A percentile compares a stretch with the other conserved stretches of the same genome.
Evolutionary conservation across 495 filamentous ascomycete species (phyloP).

Genomic region (Thermochaetoides thermophila): DNA sequence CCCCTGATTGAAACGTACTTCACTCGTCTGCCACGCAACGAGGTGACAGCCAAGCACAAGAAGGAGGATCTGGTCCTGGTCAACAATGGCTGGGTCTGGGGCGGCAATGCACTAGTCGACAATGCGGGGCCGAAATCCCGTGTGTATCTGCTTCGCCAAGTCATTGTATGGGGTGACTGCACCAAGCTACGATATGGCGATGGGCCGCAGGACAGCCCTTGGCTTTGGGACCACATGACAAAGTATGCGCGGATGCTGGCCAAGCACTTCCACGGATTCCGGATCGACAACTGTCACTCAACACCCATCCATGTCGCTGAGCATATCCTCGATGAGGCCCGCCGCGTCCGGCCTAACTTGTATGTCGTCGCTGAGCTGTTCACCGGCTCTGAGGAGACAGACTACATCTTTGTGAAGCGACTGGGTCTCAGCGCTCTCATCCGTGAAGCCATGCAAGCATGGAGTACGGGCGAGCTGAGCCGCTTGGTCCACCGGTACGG

Average conservation of each 20-base stretch:
- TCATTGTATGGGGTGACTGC: conserved; percentile 97
- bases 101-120: conserved; percentile 81
- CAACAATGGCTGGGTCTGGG: conserved; percentile 99
- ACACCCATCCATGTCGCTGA: conserved; percentile 88
- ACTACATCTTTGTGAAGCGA: conserved; percentile 87
- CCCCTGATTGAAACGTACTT: conserved; percentile 95
- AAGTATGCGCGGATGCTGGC: conserved; percentile 86
- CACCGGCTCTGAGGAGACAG: conserved; percentile 87
- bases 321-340: conserved; percentile 82
- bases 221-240: conserved; percentile 89
- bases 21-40: conserved; percentile 72
- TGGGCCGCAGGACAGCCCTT: conserved; percentile 72
- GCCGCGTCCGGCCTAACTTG: conserved; percentile 73
- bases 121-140: conserved; percentile 80
- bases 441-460: conserved; percentile 95
- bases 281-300: conserved; percentile 97
- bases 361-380: conserved; percentile 94
- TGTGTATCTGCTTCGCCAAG: conserved; percentile 82
- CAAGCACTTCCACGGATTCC: conserved; percentile 88
- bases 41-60: conserved; percentile 60
- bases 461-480: conserved; percentile 85
- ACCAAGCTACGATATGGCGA: conserved; percentile 89
- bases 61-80: conserved; percentile 66
- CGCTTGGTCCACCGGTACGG: conserved; percentile 88
- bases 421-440: conserved; percentile 83